Evolutionary conservation across 2,329 filamentous ascomycete species (phyloP), one percentile per base, ranked within the genome.

Genomic region (Coniella vitis): DNA sequence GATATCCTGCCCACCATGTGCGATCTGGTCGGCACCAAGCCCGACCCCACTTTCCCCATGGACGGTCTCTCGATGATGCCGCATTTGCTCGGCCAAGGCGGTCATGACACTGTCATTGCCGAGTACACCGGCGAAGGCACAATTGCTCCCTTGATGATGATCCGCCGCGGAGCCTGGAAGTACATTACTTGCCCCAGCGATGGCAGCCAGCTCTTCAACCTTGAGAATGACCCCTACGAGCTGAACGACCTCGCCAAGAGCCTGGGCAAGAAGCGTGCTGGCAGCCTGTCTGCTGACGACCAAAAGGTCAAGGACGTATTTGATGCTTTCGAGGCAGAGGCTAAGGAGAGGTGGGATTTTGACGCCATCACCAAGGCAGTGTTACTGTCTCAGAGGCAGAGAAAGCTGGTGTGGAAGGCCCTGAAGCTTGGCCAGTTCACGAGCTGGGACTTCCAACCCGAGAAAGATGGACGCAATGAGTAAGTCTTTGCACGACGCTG

Each of bases 101-200:
- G 80, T 36, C 83, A 85, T 53, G 90, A 96, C 64, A 93, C 87
- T 10, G 90, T 93, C n/a, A 86, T 91, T 59, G 90, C 89, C 53
- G 90, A 96, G 70, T 96, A 96, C 70, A 95, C 91, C 61, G 90
- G 89, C 43, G 90, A 96, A 68, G 90, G 90, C 41, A 95, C 90
- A 1, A 75, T 95, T 48, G 83, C 86, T 4, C 90, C 90, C 1
- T 79, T 94, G 49, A 88, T 95, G 75, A 96, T 96, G 90, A 96
- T 96, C 62, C 83, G 87, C 50, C 84, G 89, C 47, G 88, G 88
- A 8, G 75, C 78, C 40, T 96, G 88, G 88, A 96, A 96, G 73
- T 95, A 90, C 65, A 82, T 93, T 55, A 89, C 80, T 55, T 95
- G 89, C 60, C 83, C 90, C 7, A 84, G 83, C 19, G 90, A 96